Evolutionary conservation across 2,329 filamentous ascomycete genomes (phyloP), one percentile per base, ranked within the genome.

Genomic region (Aureobasidium sp.): DNA sequence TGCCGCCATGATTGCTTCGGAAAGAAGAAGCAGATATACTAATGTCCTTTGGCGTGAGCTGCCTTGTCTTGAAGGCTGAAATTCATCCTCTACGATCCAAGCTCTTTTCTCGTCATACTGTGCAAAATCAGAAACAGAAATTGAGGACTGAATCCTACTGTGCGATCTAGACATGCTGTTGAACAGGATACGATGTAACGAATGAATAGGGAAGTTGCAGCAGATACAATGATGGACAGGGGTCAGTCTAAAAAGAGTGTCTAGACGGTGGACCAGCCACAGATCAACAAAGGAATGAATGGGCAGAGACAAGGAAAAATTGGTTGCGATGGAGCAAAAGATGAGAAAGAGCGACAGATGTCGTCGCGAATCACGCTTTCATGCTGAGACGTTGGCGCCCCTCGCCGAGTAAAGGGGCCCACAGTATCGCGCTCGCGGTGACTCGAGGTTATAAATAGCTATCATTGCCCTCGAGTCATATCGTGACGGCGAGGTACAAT

Each of bases 1-100:
- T n/a, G 77, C 77, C 30, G 77, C 74, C 74, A 79, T 78, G 66
- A 79, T 77, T 71, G 77, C 77, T 70, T 79, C 78, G 7, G 77
- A 77, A n/a, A 80, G 70, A 62, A 78, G 78, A 30, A 79, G 66
- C 30, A 78, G 67, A 65, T 78, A 79, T 50, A 79, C 75, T 64
- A 79, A 69, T 59, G 69, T 69, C 65, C 78, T 63, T 63, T 78
- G 75, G 53, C 63, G 70, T 61, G 53, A 57, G 41, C 6, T 45
- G 39, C 39, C 34, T 45, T 34, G 25, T 57, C 29, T 57, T 6
- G 30, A 57, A 34, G 41, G 29, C 30, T 44, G 10, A 7, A 21
- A 44, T 10, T 27, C 41, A 3, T 45, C 39, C 36, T 57, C 39
- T 11, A 25, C 11, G 5, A 36, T 29, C 53, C 53, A 57, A 27